These are phyloP conservation scores for Fraxinus quadrangulata DNA, from an alignment of 257 asterid genomes.

Conservation along the genomic window DNA sequence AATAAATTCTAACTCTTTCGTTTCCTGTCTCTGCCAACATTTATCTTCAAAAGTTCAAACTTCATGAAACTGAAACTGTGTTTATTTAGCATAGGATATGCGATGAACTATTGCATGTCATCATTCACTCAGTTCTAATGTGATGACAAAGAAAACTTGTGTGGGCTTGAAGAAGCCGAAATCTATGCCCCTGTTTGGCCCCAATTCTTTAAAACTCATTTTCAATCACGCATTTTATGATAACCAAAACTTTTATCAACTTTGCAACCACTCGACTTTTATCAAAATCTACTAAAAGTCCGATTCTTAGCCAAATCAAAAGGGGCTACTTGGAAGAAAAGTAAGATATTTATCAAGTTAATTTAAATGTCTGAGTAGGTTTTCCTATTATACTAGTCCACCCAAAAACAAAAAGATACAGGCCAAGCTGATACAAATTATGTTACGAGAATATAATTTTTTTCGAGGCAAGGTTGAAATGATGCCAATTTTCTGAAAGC, in stretches of 20 bases:
- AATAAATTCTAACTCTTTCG: neutral
- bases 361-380: neutral
- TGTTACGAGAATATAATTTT: neutral
- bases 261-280: no score
- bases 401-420: neutral
- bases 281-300: no score
- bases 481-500: neutral
- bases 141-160: neutral
- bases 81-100: neutral
- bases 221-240: no score
- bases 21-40: neutral
- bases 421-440: neutral
- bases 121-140: neutral
- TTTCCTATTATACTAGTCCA: neutral
- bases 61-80: neutral
- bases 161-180: neutral
- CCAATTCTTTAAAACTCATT: no score
- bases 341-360: no score
- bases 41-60: neutral
- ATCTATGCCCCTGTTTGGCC: neutral
- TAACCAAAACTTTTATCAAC: no score
- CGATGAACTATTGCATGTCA: neutral
- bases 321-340: neutral
- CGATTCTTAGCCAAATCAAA: no score
- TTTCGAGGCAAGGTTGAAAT: neutral